phyloP scores from a whole-genome alignment of 768 basidiomycete species.

The Hypsizygus marmoreus region DNA sequence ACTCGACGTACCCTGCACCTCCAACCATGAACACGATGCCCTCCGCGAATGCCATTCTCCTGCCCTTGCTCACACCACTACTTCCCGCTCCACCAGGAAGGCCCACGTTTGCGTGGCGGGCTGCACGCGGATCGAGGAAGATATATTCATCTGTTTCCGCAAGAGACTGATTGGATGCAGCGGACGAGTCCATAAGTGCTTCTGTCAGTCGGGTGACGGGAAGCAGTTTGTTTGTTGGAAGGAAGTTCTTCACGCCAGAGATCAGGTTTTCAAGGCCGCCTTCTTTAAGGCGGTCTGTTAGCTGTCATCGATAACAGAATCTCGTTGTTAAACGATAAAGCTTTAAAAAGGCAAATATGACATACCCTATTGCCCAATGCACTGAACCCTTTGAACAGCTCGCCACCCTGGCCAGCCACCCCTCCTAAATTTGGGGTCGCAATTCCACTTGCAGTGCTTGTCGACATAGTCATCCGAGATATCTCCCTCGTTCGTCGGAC shows the following conservation, averaged over 20 bases:
- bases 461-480: conserved; percentile 83
- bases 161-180: conserved; percentile 91
- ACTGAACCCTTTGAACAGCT: conserved; percentile 93
- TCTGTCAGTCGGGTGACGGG: conserved; percentile 92
- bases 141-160: conserved; percentile 97
- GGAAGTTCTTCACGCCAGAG: conserved; percentile 96
- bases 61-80: conserved; percentile 40
- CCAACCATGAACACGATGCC: conserved; percentile 94
- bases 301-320: conserved; percentile 59
- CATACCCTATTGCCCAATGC: conserved; percentile 85
- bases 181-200: conserved; percentile 95
- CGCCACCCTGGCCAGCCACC: conserved; percentile 69
- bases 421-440: conserved; percentile 68
- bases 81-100: conserved; percentile 56
- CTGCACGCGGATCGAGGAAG: conserved; percentile 88
- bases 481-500: conserved; percentile 91
- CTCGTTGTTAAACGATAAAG: conserved; percentile 3
- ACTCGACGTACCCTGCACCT: conserved; percentile 96
- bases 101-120: conserved; percentile 54
- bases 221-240: conserved; percentile 92
- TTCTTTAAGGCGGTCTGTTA: conserved; percentile 91
- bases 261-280: conserved; percentile 96
- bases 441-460: conserved; percentile 53
- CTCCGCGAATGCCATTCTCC: conserved; percentile 80
- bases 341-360: conserved; percentile 6